Percentiles rank a stretch among this genome's conserved stretches.
Evolutionary conservation across 331 rosid genomes (phyloP).

Genomic region (Cydonia oblonga): DNA sequence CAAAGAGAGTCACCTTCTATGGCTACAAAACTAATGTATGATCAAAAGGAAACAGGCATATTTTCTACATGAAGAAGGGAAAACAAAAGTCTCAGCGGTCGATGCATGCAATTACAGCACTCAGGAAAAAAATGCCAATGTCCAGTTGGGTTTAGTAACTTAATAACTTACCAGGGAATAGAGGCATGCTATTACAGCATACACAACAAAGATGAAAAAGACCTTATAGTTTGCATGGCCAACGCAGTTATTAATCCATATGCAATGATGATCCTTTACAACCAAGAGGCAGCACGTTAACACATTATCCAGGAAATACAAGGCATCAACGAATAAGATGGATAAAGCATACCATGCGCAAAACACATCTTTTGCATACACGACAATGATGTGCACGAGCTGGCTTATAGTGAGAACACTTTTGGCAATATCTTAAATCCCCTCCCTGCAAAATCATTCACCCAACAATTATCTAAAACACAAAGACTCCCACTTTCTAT

Average conservation of each 20-base stretch:
- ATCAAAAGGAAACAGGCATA: background rate
- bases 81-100: background rate
- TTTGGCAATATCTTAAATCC: slow-evolving; percentile 90
- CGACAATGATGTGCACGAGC: slow-evolving; percentile 99
- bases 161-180: slow-evolving; percentile 77
- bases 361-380: slow-evolving; percentile 87
- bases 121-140: background rate
- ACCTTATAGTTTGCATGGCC: slow-evolving; percentile 91
- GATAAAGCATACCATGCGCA: slow-evolving; percentile 75
- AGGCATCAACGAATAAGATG: slow-evolving; percentile 9
- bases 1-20: background rate
- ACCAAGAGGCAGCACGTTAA: slow-evolving; percentile 29
- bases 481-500: background rate
- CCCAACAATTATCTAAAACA: background rate
- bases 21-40: background rate
- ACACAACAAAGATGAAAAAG: slow-evolving; percentile 70
- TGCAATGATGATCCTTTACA: slow-evolving; percentile 93
- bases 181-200: slow-evolving; percentile 74
- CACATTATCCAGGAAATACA: slow-evolving; percentile 24
- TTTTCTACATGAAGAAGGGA: background rate
- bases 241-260: slow-evolving; percentile 91
- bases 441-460: slow-evolving; percentile 65
- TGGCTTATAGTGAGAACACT: slow-evolving; percentile 90
- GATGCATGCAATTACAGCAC: background rate
- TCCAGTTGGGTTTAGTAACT: background rate